Conservation (phyloP, 2,329 filamentous ascomycete genomes). For the Colletotrichum sansevieriae region DNA sequence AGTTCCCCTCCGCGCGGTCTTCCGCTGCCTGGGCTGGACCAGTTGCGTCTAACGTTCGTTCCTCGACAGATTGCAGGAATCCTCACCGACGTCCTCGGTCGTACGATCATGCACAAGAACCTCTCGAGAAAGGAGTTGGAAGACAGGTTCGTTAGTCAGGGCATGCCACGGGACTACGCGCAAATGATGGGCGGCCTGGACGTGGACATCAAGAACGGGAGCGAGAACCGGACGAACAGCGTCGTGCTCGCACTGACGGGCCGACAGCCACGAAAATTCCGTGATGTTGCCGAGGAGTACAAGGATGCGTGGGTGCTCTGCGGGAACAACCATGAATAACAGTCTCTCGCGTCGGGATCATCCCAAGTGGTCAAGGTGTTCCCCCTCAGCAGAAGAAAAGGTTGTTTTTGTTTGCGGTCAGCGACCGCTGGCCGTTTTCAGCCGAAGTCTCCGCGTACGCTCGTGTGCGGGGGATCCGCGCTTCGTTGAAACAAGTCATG, state of each 20-base stretch:
- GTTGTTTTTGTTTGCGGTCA: slow-evolving; percentile 25
- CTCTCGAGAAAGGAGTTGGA: slow-evolving; percentile 48
- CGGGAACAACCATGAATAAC: no score
- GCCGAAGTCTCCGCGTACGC: slow-evolving; percentile 18
- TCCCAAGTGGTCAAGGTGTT: no score
- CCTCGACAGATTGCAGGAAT: slow-evolving; percentile 48
- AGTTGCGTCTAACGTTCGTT: background rate
- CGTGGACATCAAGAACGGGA: slow-evolving; percentile 49
- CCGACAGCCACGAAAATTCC: slow-evolving; percentile 45
- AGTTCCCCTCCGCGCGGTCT: background rate
- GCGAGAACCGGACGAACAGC: slow-evolving; percentile 53
- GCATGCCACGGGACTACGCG: slow-evolving; percentile 51
- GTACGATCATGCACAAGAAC: slow-evolving; percentile 52
- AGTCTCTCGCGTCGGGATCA: background rate
- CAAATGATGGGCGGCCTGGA: slow-evolving; percentile 51
- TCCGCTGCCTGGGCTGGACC: background rate
- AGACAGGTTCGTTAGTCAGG: slow-evolving; percentile 43
- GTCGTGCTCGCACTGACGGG: slow-evolving; percentile 52
- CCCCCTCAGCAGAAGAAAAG: background rate
- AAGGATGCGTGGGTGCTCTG: slow-evolving; percentile 29
- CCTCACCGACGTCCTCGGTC: slow-evolving; percentile 49
- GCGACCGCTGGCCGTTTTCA: slow-evolving; percentile 31
- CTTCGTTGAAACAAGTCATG: slow-evolving; percentile 40
- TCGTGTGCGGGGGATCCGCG: slow-evolving; percentile 31
- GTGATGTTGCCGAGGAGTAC: slow-evolving; percentile 18